phyloP scores from a whole-genome alignment of 129 eudicot species.

The Pulicaria dysenterica region DNA sequence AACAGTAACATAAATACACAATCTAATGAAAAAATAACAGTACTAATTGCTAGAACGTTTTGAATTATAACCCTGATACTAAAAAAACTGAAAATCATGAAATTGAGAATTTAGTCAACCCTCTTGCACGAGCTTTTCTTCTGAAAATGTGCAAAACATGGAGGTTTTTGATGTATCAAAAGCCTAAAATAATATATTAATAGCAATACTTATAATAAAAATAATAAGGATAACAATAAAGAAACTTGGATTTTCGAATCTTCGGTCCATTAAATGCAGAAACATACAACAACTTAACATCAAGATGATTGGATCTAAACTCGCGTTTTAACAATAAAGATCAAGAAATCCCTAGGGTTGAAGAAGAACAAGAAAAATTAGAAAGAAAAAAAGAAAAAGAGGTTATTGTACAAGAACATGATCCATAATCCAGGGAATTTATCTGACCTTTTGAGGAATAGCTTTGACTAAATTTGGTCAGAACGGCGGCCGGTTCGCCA shows the following conservation, averaged over 20 bases:
- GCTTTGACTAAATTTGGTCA: constrained; percentile 15
- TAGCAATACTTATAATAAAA: not conserved
- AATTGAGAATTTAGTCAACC: not conserved
- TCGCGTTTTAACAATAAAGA: too few species aligned
- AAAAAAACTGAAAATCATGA: not conserved
- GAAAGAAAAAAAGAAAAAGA: constrained; percentile 5
- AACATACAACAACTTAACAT: constrained; percentile 30
- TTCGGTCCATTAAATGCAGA: constrained; percentile 19
- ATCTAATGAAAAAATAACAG: constrained; percentile 20
- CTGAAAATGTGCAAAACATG: not conserved
- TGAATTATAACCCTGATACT: constrained; percentile 25
- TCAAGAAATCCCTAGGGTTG: not conserved
- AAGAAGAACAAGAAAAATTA: constrained; percentile 5
- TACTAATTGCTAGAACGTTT: not conserved
- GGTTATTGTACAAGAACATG: constrained; percentile 44
- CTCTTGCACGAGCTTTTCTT: not conserved
- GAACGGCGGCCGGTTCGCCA: constrained; percentile 46
- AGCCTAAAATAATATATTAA: not conserved
- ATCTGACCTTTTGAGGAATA: constrained; percentile 35
- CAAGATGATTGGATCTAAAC: constrained; percentile 11
- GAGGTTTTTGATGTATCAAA: not conserved
- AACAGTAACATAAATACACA: not conserved
- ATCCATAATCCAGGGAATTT: constrained; percentile 19
- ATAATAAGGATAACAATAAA: not conserved
- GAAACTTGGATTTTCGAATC: constrained; percentile 1